Evolutionary conservation across 192 early-diverging fungal genomes (phyloP).

Genomic region (Gonapodya prolifera): DNA sequence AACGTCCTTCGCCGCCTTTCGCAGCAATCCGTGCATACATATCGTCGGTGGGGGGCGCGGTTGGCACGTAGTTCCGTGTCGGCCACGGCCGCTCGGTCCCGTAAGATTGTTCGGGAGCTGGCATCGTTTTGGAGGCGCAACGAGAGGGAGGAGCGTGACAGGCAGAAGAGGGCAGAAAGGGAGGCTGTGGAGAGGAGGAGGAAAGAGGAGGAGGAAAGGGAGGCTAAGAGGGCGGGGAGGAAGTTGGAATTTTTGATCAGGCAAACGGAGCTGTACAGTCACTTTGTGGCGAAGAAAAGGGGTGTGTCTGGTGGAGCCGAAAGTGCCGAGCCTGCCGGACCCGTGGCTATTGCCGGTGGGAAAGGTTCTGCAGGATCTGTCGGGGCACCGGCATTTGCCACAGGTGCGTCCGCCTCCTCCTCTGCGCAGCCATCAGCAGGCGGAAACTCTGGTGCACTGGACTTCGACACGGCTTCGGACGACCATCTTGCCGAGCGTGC

Average conservation of each 20-base stretch:
- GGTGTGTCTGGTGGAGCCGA: slow-evolving; percentile 13
- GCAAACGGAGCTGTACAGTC: slow-evolving; percentile 84
- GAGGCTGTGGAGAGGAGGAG: slow-evolving; percentile 66
- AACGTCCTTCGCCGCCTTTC: no score
- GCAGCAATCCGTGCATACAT: no score
- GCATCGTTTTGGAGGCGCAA: slow-evolving; percentile 83
- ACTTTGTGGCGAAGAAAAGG: slow-evolving; percentile 80
- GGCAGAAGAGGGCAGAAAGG: slow-evolving; percentile 74
- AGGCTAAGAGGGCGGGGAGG: slow-evolving; percentile 60
- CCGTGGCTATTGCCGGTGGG: slow-evolving; percentile 6
- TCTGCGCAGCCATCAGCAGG: background rate
- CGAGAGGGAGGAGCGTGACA: slow-evolving; percentile 79
- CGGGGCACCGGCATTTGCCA: no score
- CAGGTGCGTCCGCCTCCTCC: slow-evolving; percentile 4
- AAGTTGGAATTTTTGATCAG: slow-evolving; percentile 88
- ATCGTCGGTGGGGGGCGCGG: no score
- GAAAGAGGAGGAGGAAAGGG: slow-evolving; percentile 73
- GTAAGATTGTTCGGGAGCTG: slow-evolving; percentile 42
- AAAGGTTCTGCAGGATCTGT: background rate
- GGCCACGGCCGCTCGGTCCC: background rate
- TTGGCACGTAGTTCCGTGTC: no score
- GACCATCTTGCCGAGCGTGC: slow-evolving; percentile 54
- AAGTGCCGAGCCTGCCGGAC: background rate
- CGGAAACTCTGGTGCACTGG: slow-evolving; percentile 37
- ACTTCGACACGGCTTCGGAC: slow-evolving; percentile 74